phyloP scores from a whole-genome alignment of 352 stramenopile genomes.

The Globisporangium abappressorium region DNA sequence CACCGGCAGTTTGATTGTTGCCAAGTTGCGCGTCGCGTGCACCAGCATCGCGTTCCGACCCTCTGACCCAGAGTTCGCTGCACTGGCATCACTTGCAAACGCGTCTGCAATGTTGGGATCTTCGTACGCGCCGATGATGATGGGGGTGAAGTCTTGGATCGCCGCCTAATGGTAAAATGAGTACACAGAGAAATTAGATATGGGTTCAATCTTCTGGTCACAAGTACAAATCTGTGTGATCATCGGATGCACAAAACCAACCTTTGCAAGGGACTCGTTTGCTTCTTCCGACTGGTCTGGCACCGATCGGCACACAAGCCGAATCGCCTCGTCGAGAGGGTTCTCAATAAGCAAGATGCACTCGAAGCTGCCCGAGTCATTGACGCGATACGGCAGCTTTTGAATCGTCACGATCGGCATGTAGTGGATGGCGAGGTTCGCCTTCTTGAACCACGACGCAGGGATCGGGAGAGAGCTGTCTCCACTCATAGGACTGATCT shows the following conservation, averaged over 20 bases:
- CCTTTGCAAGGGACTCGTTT: constrained; percentile 24
- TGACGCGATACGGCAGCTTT: constrained; percentile 34
- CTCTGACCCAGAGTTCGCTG: constrained; percentile 15
- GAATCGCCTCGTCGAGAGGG: constrained; percentile 71
- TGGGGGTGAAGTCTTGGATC: constrained; percentile 54
- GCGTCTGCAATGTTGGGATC: constrained; percentile 77
- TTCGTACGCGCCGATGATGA: constrained; percentile 76
- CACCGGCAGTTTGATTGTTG: constrained; percentile 55
- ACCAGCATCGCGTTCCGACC: constrained; percentile 54
- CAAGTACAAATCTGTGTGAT: background rate
- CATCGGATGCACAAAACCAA: constrained; percentile 6
- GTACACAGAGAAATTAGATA: background rate
- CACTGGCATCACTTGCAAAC: constrained; percentile 37
- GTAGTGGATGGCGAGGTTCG: constrained; percentile 73
- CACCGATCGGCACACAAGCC: constrained; percentile 41
- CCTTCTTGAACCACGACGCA: constrained; percentile 86
- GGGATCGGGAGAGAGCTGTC: constrained; percentile 81
- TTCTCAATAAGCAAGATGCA: constrained; percentile 80
- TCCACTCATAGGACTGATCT: constrained; percentile 89
- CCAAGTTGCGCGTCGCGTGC: constrained; percentile 44
- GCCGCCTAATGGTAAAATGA: constrained; percentile 23
- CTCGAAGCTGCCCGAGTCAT: constrained; percentile 23
- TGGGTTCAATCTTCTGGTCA: background rate
- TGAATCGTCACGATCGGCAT: constrained; percentile 77
- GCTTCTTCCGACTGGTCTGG: background rate